These are phyloP conservation scores for Phytophthora boehmeriae DNA, from an alignment of 352 stramenopile species.

Conservation along the genomic window DNA sequence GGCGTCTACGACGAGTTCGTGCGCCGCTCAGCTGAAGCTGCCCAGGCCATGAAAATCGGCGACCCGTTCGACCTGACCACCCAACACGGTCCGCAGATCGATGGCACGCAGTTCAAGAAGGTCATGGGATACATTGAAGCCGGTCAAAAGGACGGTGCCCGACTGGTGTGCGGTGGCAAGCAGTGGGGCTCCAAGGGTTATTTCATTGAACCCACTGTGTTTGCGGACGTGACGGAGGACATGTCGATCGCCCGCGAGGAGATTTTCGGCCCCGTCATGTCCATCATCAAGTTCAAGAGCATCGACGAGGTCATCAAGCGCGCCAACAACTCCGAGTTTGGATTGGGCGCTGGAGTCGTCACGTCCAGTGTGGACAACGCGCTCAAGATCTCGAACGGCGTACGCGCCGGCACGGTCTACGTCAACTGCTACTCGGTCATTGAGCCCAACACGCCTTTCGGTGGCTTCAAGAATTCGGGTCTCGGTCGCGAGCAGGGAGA, in stretches of 20 bases:
- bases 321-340: conserved; percentile 90
- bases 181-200: conserved; percentile 63
- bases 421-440: conserved; percentile 94
- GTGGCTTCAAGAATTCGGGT: conserved; percentile 85
- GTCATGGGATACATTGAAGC: conserved; percentile 84
- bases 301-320: conserved; percentile 87
- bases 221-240: conserved; percentile 78
- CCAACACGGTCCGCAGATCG: conserved; percentile 59
- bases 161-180: conserved; percentile 78
- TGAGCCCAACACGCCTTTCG: conserved; percentile 85
- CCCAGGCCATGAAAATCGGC: conserved; percentile 59
- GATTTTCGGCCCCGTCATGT: conserved; percentile 92
- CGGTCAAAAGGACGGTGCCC: conserved; percentile 81
- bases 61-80: conserved; percentile 44
- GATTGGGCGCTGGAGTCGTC: conserved; percentile 89
- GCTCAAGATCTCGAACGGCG: conserved; percentile 82
- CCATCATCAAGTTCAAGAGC: conserved; percentile 88
- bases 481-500: conserved; percentile 79
- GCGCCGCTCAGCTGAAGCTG: conserved; percentile 49
- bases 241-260: conserved; percentile 91
- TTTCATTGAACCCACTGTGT: conserved; percentile 93
- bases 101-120: conserved; percentile 71
- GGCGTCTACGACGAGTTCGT: conserved; percentile 88
- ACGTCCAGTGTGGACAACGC: conserved; percentile 84
- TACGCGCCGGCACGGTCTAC: conserved; percentile 92